These are phyloP conservation scores for Candida ascalaphidarum DNA, from an alignment of 805 yeast species.

Conservation along the genomic window DNA sequence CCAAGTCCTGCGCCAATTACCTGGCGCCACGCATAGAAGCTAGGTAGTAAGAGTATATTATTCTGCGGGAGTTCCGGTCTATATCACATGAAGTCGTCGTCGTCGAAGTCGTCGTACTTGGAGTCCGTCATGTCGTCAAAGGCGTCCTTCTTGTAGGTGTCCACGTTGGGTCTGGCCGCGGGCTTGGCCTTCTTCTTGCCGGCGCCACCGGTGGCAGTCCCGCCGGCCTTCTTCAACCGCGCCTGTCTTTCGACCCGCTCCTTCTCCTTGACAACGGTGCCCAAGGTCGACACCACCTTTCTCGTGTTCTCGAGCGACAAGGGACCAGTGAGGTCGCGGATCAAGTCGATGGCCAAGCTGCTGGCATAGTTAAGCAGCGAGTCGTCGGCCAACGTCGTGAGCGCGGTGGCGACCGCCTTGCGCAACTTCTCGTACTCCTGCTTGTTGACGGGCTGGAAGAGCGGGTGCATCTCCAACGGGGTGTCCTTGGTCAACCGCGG, in stretches of 20 bases:
- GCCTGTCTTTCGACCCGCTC: constrained; percentile 85
- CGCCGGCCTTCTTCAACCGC: constrained; percentile 73
- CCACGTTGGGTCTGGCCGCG: constrained; percentile 51
- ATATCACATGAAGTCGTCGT: constrained; percentile 78
- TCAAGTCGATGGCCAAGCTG: constrained; percentile 71
- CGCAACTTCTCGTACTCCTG: constrained; percentile 68
- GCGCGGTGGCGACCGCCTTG: constrained; percentile 56
- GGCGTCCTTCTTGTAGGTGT: constrained; percentile 54
- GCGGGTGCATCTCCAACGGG: constrained; percentile 68
- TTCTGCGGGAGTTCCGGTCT: too few species aligned
- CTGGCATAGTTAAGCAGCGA: constrained; percentile 65
- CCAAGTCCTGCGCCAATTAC: too few species aligned
- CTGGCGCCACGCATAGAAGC: too few species aligned
- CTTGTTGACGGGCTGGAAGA: constrained; percentile 76
- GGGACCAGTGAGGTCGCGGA: constrained; percentile 79
- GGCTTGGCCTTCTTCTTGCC: constrained; percentile 93
- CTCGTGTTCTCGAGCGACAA: constrained; percentile 73
- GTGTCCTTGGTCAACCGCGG: constrained; percentile 46
- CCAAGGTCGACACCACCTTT: constrained; percentile 79
- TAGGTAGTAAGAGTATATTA: too few species aligned
- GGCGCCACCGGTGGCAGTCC: constrained; percentile 86
- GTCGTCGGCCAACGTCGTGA: constrained; percentile 52
- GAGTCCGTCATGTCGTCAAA: constrained; percentile 44
- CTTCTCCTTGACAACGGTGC: constrained; percentile 74
- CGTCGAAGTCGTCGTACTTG: constrained; percentile 56